phyloP scores from a whole-genome alignment of 768 basidiomycete species.

The Strobilomyces dryophilus region DNA sequence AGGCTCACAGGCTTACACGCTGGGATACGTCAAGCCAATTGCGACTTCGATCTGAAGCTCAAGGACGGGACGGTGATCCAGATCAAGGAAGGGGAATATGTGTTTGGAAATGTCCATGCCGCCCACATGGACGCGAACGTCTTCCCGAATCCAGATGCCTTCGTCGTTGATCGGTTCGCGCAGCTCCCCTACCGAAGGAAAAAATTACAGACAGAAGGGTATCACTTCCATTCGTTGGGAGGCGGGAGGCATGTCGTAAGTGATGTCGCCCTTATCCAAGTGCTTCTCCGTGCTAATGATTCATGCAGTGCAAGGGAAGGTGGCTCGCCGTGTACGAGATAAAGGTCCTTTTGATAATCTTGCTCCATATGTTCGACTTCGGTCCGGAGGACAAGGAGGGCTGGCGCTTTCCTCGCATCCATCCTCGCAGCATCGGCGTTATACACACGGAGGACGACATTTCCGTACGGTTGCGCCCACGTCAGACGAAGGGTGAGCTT shows the following conservation, averaged over 20 bases:
- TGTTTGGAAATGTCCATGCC: slow-evolving; percentile 17
- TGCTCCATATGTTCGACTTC: slow-evolving; percentile 16
- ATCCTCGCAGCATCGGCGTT: slow-evolving; percentile 11
- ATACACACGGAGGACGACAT: slow-evolving; percentile 20
- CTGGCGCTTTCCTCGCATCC: slow-evolving; percentile 10
- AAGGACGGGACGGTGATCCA: slow-evolving; percentile 3
- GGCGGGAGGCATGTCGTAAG: slow-evolving; percentile 19
- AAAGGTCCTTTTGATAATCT: slow-evolving; percentile 14
- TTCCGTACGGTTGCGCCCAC: slow-evolving; percentile 1
- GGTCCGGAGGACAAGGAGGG: neutral
- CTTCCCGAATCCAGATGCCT: slow-evolving; percentile 12
- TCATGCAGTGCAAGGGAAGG: slow-evolving; percentile 19
- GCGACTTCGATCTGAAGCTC: slow-evolving; percentile 16
- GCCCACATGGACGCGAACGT: slow-evolving; percentile 14
- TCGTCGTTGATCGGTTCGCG: slow-evolving; percentile 20
- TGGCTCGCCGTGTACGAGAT: slow-evolving; percentile 24
- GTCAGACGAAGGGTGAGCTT: neutral
- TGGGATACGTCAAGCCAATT: slow-evolving; percentile 12
- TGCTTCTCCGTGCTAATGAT: neutral
- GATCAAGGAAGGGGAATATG: slow-evolving; percentile 19
- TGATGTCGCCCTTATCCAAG: neutral
- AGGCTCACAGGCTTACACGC: slow-evolving; percentile 17
- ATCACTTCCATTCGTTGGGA: slow-evolving; percentile 14
- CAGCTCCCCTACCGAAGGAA: slow-evolving; percentile 12
- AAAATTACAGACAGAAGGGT: slow-evolving; percentile 8